Conservation (phyloP, 2,329 filamentous ascomycete genomes). For the Sporothrix pseudoabietina region DNA sequence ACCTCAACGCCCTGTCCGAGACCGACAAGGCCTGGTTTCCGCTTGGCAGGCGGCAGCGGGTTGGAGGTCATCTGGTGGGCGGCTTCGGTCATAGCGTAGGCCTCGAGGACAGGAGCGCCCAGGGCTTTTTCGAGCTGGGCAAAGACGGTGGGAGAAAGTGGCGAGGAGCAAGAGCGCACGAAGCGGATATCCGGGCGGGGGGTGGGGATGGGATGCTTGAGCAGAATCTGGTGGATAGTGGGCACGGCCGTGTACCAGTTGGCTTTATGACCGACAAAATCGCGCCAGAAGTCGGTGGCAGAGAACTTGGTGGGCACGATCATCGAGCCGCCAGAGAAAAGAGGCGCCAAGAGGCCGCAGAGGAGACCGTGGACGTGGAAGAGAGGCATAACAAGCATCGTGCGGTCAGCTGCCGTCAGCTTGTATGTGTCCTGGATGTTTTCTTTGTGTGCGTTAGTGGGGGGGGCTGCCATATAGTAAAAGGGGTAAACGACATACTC, state of each 20-base stretch:
- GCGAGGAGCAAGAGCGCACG: slow-evolving; percentile 84
- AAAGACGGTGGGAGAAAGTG: slow-evolving; percentile 79
- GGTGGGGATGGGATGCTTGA: slow-evolving; percentile 69
- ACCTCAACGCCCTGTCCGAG: slow-evolving; percentile 82
- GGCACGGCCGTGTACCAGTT: slow-evolving; percentile 96
- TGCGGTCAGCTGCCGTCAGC: slow-evolving; percentile 70
- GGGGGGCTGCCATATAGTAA: neutral
- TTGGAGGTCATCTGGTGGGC: slow-evolving; percentile 83
- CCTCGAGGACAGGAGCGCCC: slow-evolving; percentile 79
- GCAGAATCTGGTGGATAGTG: slow-evolving; percentile 86
- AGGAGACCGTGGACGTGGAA: slow-evolving; percentile 91
- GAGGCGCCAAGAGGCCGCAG: slow-evolving; percentile 76
- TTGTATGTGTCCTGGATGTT: slow-evolving; percentile 80
- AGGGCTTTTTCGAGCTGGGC: slow-evolving; percentile 75
- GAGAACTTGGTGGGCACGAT: slow-evolving; percentile 80
- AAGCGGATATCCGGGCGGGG: slow-evolving; percentile 76
- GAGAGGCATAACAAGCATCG: slow-evolving; percentile 85
- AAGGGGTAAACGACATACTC: slow-evolving; percentile 50
- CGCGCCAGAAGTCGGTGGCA: slow-evolving; percentile 77
- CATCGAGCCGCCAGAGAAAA: slow-evolving; percentile 75
- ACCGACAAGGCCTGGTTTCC: slow-evolving; percentile 80
- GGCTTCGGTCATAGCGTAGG: slow-evolving; percentile 91
- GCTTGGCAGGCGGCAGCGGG: slow-evolving; percentile 68
- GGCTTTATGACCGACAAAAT: slow-evolving; percentile 72
- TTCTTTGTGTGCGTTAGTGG: slow-evolving; percentile 44